Evolutionary conservation across 805 yeast genomes (phyloP).

Genomic region (Alloascoidea hylecoeti): DNA sequence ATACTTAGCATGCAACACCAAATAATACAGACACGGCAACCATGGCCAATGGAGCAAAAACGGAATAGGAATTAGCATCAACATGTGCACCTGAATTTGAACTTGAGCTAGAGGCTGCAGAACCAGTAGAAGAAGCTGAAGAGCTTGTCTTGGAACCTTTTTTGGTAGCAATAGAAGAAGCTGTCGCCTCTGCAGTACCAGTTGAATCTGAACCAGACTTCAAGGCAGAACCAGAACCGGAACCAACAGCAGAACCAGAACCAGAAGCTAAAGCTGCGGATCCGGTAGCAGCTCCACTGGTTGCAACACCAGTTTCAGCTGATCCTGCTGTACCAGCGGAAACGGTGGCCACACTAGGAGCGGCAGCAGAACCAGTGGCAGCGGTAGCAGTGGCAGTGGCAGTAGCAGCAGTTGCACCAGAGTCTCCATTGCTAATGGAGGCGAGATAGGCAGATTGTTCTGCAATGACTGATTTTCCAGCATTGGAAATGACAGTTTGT

Average conservation of each 20-base stretch:
- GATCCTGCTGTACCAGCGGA: neutral
- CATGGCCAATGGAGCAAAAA: too few relatives aligned
- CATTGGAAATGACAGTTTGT: neutral
- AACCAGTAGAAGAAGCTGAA: too few relatives aligned
- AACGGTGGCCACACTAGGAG: neutral
- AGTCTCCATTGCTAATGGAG: neutral
- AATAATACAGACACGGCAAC: too few relatives aligned
- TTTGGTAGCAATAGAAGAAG: too few relatives aligned
- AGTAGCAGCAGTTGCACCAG: too few relatives aligned
- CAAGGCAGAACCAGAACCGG: conserved; percentile 1
- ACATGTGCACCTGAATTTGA: too few relatives aligned
- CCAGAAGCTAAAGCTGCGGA: neutral
- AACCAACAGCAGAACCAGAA: conserved; percentile 1
- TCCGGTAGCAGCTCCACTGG: neutral
- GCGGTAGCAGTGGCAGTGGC: too few relatives aligned
- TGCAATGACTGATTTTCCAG: neutral
- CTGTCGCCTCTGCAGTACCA: too few relatives aligned
- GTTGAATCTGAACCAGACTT: neutral
- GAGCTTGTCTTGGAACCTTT: too few relatives aligned
- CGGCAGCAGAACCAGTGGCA: neutral
- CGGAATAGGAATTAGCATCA: too few relatives aligned
- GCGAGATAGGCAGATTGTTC: neutral
- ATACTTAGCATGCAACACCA: too few relatives aligned
- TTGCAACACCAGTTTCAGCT: neutral
- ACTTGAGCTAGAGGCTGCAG: too few relatives aligned